A percentile compares a stretch with the other conserved stretches of the same genome.
These are phyloP conservation scores for Punica granatum DNA, from an alignment of 345 rosid species.

Conservation along the genomic window DNA sequence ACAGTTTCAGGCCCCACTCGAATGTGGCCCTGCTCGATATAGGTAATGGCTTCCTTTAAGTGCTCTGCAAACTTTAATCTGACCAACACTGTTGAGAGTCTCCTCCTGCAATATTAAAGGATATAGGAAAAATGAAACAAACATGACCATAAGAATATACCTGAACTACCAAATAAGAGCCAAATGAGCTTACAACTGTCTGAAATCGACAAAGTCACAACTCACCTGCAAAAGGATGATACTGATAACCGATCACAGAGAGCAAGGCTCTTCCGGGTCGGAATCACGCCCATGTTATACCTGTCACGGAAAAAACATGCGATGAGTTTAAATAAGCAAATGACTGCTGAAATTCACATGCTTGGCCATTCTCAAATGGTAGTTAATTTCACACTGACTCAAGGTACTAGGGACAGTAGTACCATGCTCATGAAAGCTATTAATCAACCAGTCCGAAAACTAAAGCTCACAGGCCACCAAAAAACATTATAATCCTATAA, in stretches of 20 bases:
- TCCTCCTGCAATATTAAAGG: constrained; percentile 42
- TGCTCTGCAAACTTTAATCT: constrained; percentile 77
- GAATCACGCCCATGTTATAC: constrained; percentile 86
- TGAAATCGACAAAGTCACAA: neutral
- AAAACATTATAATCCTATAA: too few relatives aligned
- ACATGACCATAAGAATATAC: neutral
- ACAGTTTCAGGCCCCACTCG: constrained; percentile 89
- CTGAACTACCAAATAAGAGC: neutral
- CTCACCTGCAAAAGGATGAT: constrained; percentile 81
- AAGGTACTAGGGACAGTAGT: neutral
- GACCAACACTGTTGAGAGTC: constrained; percentile 63
- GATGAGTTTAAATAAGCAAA: constrained; percentile 1
- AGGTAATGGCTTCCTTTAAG: constrained; percentile 78
- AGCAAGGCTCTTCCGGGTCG: constrained; percentile 83
- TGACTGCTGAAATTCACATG: neutral
- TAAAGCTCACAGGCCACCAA: neutral
- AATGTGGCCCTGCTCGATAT: constrained; percentile 91
- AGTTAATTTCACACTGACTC: neutral
- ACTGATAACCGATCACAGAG: constrained; percentile 64
- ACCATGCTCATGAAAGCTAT: neutral
- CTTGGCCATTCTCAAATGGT: neutral
- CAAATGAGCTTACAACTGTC: neutral
- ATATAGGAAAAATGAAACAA: neutral
- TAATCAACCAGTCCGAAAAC: too few relatives aligned
- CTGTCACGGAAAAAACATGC: constrained; percentile 33